Evolutionary conservation across 306 rosid species (phyloP).

Genomic region (Prunus kanzakura): DNA sequence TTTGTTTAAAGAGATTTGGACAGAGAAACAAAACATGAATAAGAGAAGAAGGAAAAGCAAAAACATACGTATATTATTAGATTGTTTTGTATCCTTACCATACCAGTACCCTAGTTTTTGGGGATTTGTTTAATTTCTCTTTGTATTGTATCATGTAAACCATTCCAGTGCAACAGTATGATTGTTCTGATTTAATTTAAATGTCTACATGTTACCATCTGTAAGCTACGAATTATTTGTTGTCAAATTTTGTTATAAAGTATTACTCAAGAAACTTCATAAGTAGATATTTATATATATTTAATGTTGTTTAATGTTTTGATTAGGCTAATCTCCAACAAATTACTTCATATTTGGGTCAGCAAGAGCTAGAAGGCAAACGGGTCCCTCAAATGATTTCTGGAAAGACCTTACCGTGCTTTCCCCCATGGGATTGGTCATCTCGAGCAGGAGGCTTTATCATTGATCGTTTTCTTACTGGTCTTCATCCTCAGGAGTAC

Average conservation of each 20-base stretch:
- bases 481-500: constrained; percentile 90
- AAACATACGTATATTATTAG: background rate
- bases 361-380: constrained; percentile 92
- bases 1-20: background rate
- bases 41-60: background rate
- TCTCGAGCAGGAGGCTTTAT: constrained; percentile 92
- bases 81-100: background rate
- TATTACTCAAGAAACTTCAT: background rate
- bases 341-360: constrained; percentile 92
- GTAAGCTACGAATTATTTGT: background rate
- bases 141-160: background rate
- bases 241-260: background rate
- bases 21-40: background rate
- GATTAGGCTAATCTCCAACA: constrained; percentile 93
- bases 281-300: background rate
- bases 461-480: constrained; percentile 92
- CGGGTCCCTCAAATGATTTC: constrained; percentile 98
- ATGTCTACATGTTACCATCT: background rate
- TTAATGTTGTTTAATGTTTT: constrained; percentile 19
- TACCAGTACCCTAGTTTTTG: background rate
- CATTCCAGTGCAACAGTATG: background rate
- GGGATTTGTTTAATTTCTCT: background rate
- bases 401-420: constrained; percentile 92
- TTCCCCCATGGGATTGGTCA: constrained; percentile 95
- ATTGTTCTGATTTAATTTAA: background rate